Percentiles rank a stretch among this genome's conserved stretches.
Conservation (phyloP, 2,329 filamentous ascomycete species). For the Colletotrichum lini region DNA sequence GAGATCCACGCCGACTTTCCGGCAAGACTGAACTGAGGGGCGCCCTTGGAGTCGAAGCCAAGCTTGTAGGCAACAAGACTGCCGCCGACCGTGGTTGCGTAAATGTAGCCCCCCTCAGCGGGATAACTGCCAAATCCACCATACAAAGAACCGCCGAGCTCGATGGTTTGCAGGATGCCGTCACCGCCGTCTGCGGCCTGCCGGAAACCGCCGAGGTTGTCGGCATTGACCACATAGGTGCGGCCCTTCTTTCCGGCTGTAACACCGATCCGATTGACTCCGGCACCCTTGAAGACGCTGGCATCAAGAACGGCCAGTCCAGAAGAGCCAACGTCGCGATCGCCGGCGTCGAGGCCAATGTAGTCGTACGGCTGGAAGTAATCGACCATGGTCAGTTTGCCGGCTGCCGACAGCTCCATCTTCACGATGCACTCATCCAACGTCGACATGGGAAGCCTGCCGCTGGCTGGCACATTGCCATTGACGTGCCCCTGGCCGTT, state of each 20-base stretch:
- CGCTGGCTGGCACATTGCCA: constrained; percentile 53
- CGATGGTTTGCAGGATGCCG: constrained; percentile 54
- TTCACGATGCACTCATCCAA: constrained; percentile 53
- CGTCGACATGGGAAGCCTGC: constrained; percentile 50
- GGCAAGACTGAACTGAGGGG: constrained; percentile 52
- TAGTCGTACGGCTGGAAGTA: constrained; percentile 61
- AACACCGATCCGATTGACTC: constrained; percentile 54
- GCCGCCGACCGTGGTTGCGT: constrained; percentile 48
- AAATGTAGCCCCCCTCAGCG: constrained; percentile 59
- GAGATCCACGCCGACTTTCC: constrained; percentile 46
- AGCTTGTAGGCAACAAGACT: constrained; percentile 43
- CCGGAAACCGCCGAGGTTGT: constrained; percentile 59
- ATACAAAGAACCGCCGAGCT: constrained; percentile 52
- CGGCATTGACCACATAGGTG: constrained; percentile 56
- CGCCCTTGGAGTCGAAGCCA: constrained; percentile 42
- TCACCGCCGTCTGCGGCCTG: constrained; percentile 54
- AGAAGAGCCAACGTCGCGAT: constrained; percentile 57
- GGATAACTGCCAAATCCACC: constrained; percentile 58
- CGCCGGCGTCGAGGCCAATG: constrained; percentile 53
- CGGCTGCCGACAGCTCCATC: constrained; percentile 46
- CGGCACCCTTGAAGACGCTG: constrained; percentile 51
- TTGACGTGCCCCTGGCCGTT: constrained; percentile 53
- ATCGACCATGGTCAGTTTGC: constrained; percentile 48
- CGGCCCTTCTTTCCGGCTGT: constrained; percentile 58
- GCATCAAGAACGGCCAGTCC: constrained; percentile 54